Evolutionary conservation across 768 basidiomycete species (phyloP), one percentile per base, ranked within the genome.

Genomic region (Symmetrospora coprosmae): DNA sequence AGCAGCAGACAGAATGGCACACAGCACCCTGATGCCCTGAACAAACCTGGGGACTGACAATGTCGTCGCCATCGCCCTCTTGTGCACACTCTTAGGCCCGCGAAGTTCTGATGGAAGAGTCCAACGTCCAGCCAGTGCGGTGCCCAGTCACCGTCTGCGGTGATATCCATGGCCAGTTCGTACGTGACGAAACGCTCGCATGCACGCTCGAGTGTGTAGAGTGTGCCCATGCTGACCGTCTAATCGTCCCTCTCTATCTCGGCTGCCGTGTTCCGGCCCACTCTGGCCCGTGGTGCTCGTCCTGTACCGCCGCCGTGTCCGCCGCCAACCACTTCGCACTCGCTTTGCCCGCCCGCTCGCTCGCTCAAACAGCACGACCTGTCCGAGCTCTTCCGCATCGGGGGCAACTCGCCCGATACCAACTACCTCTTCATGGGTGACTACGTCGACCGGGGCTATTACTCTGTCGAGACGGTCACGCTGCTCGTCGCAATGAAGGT

Each of bases 401-500:
- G 94, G 52, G 94, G 94, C 49, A 92, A 94, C 76, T 92, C 88
- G 14, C 94, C 94, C 41, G 90, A 94, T 74, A 99, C 94, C 66
- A 99, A 96, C 76, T 99, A 99, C 74, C 85, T 99, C 69, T 99
- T 97, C 78, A 99, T 99, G 94, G 94, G 94, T 28, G 94, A 99
- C 78, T 99, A 96, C 72, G 94, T 97, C 68, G 94, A 96, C 77
- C 67, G 60, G 34, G 65, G 92, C 19, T 99, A 96, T 78, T 97
- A 96, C 76, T 94, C 90, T 19, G 92, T 99, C 59, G 94, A 99
- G 76, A 99, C 94, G 1, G 91, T 99, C 67, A 94, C 91, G 13
- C 79, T 97, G 7, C 85, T 99, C 49, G 90, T 99, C 64, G 88
- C 94, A 19, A 80, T 97, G 72, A 99, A 99, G 77, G 78, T 99